Conservation (phyloP, 768 basidiomycete genomes). For the Inosperma sp. region DNA sequence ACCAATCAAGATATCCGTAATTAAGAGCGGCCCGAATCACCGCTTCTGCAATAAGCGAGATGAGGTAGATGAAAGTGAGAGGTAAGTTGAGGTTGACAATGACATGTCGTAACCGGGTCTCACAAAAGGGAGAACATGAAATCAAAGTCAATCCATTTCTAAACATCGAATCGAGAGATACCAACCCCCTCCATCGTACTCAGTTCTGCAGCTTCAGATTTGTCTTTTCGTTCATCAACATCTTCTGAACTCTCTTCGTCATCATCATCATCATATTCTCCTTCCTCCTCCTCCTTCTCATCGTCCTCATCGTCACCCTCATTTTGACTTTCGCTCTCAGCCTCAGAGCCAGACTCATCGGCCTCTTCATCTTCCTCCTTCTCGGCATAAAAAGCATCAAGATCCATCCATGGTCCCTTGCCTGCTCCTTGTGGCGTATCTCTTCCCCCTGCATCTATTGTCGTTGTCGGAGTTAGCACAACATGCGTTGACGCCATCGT, state of each 20-base stretch:
- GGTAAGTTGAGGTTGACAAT: no score
- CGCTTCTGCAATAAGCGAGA: no score
- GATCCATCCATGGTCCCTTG: slow-evolving; percentile 50
- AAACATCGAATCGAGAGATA: no score
- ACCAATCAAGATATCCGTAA: no score
- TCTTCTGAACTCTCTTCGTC: neutral
- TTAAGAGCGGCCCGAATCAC: no score
- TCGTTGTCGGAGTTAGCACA: slow-evolving; percentile 52
- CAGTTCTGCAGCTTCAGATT: neutral
- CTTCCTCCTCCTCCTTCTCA: slow-evolving; percentile 12
- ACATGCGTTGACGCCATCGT: slow-evolving; percentile 38
- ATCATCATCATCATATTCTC: slow-evolving; percentile 11
- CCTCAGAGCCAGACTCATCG: slow-evolving; percentile 23
- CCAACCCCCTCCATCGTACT: no score
- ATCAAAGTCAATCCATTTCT: no score
- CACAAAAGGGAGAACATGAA: neutral
- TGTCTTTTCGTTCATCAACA: neutral
- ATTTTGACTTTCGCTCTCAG: slow-evolving; percentile 17
- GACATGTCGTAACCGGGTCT: no score
- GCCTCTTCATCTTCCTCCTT: slow-evolving; percentile 30
- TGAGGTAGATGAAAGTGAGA: no score
- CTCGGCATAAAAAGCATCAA: slow-evolving; percentile 66
- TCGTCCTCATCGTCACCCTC: slow-evolving; percentile 16
- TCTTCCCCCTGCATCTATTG: slow-evolving; percentile 27
- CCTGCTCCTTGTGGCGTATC: slow-evolving; percentile 39